Evolutionary conservation across 495 filamentous ascomycete species (phyloP), one percentile per base, ranked within the genome.

Genomic region (Niebla homalea): DNA sequence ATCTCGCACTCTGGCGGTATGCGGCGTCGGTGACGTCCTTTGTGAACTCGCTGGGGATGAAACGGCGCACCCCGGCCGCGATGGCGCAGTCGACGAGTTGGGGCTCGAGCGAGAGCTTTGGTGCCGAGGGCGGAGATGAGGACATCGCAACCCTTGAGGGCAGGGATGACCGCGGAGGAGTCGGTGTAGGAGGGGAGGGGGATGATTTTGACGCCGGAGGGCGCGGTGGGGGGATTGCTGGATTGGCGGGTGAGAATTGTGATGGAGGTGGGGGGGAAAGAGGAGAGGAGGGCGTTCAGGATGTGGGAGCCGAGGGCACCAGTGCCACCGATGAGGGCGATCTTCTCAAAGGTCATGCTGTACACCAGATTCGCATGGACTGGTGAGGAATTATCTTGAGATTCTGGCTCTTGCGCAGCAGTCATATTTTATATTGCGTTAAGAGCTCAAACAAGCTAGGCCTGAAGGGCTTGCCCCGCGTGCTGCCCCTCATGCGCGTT

Each of bases 31-130:
- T 26, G 25, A 48, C 45, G 21, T 48, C 45, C 29, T 16, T 48
- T 2, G 63, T 69, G 54, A 67, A 79, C 46, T 77, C 74, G 6
- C 66, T 67, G 10, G 74, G 76, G 18, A 77, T 62, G 53, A 77
- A 74, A 10, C 72, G 65, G 32, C 67, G 73, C n/a, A 78, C 73
- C 2, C 74, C 70, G 0, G 70, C 74, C 2, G 51, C 48, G 29
- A 78, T 62, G 7, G 69, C 64, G 12, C 72, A 73, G 54, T 78
- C 69, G 29, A 77, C 70, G 15, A 74, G 55, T n/a, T 56, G 51
- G 7, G 56, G 60, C 50, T 74, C 69, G 1, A 42, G 32, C 3
- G 46, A 7, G 18, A 69, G 48, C 63, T 8, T 44, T 15, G 16
- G 53, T 49, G 8, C 45, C 52, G 1, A 70, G 46, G 20, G 62